phyloP scores from a whole-genome alignment of 1,284 basidiomycete species.

The Phlebopus sp. region DNA sequence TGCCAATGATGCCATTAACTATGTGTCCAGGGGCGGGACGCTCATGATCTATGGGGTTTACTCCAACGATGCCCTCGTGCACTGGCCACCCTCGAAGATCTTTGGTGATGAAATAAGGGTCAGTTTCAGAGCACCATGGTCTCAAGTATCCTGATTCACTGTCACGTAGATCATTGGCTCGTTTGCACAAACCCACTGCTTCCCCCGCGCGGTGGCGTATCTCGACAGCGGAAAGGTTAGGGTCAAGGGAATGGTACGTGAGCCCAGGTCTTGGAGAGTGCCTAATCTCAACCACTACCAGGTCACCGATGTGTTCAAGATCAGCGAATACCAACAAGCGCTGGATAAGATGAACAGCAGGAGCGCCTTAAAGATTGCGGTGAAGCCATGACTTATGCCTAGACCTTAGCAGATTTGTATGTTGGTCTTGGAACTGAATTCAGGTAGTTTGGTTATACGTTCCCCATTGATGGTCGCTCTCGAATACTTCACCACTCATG shows the following conservation, averaged over 20 bases:
- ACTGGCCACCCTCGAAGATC: conserved; percentile 81
- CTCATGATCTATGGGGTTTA: conserved; percentile 73
- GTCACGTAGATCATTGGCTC: conserved; percentile 71
- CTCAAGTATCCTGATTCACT: conserved; percentile 1
- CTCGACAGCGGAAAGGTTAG: conserved; percentile 80
- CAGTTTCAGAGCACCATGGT: conserved; percentile 13
- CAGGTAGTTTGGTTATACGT: neutral
- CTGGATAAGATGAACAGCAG: conserved; percentile 81
- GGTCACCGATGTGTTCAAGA: conserved; percentile 60
- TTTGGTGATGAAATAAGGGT: conserved; percentile 82
- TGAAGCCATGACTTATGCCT: conserved; percentile 40
- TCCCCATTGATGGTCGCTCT: too few relatives aligned
- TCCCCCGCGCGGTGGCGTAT: conserved; percentile 81
- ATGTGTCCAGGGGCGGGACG: conserved; percentile 73
- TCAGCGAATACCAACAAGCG: conserved; percentile 76
- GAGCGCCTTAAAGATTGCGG: conserved; percentile 62
- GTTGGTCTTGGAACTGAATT: too few relatives aligned
- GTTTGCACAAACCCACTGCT: conserved; percentile 81
- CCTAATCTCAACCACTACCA: conserved; percentile 1
- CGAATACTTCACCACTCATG: too few relatives aligned
- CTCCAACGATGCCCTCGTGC: conserved; percentile 65
- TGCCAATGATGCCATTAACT: conserved; percentile 76
- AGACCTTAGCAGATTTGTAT: too few relatives aligned
- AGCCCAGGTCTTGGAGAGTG: neutral
- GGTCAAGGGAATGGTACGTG: conserved; percentile 72